Base-by-base conservation (phyloP, 345 rosid species). In the Firmiana major region DNA sequence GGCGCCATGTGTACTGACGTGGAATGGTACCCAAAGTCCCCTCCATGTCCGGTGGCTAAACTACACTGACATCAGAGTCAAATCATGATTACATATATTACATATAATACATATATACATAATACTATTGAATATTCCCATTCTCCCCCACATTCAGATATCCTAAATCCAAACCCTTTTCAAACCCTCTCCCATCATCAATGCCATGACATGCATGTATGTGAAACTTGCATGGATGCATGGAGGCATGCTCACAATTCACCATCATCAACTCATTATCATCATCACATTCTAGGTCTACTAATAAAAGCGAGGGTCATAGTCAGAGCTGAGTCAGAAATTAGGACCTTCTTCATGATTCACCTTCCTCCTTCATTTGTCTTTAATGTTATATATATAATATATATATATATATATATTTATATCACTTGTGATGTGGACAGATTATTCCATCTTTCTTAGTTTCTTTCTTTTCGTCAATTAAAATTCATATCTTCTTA, bases 1-100 rank as follows among this genome's bases (percentile, higher is more conserved):
- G 75, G 75, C 11, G 48, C 75, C 75, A 72, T 53, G 75, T 72
- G 48, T 36, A 40, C 3, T 72, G 75, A 72, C 75, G 75, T 72
- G 75, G 63, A 74, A 22, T 71, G 77, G 67, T 67, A 40, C 77
- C 77, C 67, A 22, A 7, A 17, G 53, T 58, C 53, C 51, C 49
- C 40, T 15, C 38, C 22, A 24, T 60, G 42, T 57, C 40, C 3
- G 24, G 26, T 71, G 67, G 38, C 54, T 58, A 45, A 45, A 43
- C 54, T n/a, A 38, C 48, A 64, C 16, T 31, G 34, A 31, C 0
- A 38, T 22, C 17, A 12, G 3, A 26, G 58, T 16, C 24, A 69
- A 49, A 48, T 16, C 22, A 69, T 24, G 73, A 46, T 69, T 24
- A 40, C 19, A 19, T 9, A 31, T 31, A 31, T 1, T 31, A 31